These are phyloP conservation scores for Hypoxylon sp. DNA, from an alignment of 2,329 filamentous ascomycete genomes.

Conservation along the genomic window DNA sequence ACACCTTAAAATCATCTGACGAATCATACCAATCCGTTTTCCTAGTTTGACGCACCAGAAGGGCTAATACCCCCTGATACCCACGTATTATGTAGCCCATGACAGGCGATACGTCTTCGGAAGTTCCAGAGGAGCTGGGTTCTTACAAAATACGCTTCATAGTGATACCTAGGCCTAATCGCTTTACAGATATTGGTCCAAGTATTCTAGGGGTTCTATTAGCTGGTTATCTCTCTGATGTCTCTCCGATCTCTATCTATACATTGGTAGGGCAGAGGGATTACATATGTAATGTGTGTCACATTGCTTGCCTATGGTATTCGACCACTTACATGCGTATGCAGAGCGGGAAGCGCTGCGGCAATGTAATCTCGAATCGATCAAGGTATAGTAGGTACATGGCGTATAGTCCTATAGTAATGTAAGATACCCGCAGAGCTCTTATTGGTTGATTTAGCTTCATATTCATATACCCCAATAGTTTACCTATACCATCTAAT, in stretches of 20 bases:
- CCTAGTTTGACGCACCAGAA: slow-evolving; percentile 29
- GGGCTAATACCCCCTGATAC: slow-evolving; percentile 11
- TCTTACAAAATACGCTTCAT: slow-evolving; percentile 38
- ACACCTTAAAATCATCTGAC: slow-evolving; percentile 25
- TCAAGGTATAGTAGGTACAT: slow-evolving; percentile 13
- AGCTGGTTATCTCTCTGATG: not conserved
- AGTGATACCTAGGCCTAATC: slow-evolving; percentile 27
- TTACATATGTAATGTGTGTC: slow-evolving; percentile 20
- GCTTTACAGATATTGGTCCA: slow-evolving; percentile 2
- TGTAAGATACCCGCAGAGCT: slow-evolving; percentile 11
- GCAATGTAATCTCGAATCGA: slow-evolving; percentile 28
- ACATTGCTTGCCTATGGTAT: slow-evolving; percentile 23
- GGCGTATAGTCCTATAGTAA: slow-evolving; percentile 4
- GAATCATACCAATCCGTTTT: slow-evolving; percentile 30
- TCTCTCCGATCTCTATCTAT: no score
- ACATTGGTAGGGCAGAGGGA: not conserved
- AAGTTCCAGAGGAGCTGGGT: slow-evolving; percentile 29
- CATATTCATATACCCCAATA: not conserved
- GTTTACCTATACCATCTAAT: no score
- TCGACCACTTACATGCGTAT: slow-evolving; percentile 25
- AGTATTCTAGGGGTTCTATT: not conserved
- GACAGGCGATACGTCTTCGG: slow-evolving; percentile 26
- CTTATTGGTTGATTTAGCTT: not conserved
- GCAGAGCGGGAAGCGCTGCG: slow-evolving; percentile 34
- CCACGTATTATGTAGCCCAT: slow-evolving; percentile 30